Base-by-base conservation (phyloP, 768 basidiomycete genomes). In the Astraeus odoratus region DNA sequence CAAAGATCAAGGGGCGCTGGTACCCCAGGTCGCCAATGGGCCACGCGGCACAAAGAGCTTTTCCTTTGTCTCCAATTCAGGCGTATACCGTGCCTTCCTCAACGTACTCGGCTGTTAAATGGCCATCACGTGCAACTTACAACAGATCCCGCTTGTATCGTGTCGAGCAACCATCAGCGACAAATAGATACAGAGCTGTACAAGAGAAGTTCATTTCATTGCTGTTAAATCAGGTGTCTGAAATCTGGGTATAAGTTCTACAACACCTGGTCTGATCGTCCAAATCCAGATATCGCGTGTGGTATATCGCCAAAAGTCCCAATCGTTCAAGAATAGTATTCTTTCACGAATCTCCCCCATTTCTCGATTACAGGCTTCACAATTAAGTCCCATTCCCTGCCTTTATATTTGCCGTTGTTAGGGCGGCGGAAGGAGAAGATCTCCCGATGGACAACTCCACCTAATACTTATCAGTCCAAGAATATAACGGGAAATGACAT, bases 311-410 rank as follows among this genome's bases (percentile, higher is more conserved):
- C 16, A 19, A 22, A 25, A 39, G 37, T 39, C 37, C 37, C 1
- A 41, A 41, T 25, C 12, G 35, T 20, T 66, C 55, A 58, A 25
- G 51, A n/a, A 8, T 66, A 66, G 42, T 58, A 53, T 50, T 64
- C 58, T 39, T 56, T 47, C n/a, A 77, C 69, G 48, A 86, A 91
- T 22, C 49, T 67, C 2, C 83, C 88, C 88, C 88, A 91, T 41
- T 77, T 78, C 57, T 85, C 78, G 41, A 91, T 76, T 5, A 89
- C 78, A 33, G 84, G 84, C 51, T 77, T 78, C 30, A 91, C 83
- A 24, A 90, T 71, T 10, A 62, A 49, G 43, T 87, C 82, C 82
- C 83, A 90, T 61, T 90, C 89, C 50, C 69, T 76, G 6, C 78
- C 80, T 48, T 75, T 70, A 54, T 79, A 75, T 25, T 46, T 59